phyloP scores from a whole-genome alignment of 2,329 filamentous ascomycete species.

The Cladosporium cucumerinum region DNA sequence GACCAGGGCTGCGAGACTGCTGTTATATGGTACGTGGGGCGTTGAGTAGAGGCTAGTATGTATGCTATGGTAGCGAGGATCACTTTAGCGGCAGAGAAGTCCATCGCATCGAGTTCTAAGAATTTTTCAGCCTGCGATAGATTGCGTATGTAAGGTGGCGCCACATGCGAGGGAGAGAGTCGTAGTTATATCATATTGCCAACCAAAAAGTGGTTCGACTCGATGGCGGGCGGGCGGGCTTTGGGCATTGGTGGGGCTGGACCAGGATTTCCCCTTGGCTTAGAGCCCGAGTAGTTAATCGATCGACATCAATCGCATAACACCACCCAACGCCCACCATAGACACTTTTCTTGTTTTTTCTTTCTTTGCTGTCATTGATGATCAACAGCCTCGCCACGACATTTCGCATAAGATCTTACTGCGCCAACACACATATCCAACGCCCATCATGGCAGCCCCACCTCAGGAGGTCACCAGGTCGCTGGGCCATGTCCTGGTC shows the following conservation, averaged over 20 bases:
- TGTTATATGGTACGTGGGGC: neutral
- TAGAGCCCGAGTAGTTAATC: neutral
- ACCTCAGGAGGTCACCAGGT: constrained; percentile 18
- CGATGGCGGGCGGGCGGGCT: neutral
- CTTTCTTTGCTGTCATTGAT: neutral
- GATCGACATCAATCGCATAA: neutral
- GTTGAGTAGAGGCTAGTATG: neutral
- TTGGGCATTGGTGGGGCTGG: neutral
- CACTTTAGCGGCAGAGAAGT: no score
- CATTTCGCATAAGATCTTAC: neutral
- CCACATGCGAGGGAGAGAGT: neutral
- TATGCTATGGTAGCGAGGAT: neutral
- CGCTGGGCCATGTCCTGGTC: constrained; percentile 47
- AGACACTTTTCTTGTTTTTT: neutral
- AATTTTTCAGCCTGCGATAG: no score
- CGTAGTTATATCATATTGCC: neutral
- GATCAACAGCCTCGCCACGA: neutral
- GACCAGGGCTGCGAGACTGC: constrained; percentile 17
- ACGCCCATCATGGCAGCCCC: neutral
- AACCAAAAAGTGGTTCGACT: constrained; percentile 1
- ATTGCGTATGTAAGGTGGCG: no score
- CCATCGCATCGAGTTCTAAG: no score
- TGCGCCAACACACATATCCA: neutral
- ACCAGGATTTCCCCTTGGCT: constrained; percentile 3
- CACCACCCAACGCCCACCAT: neutral